Evolutionary conservation across 2,329 filamentous ascomycete species (phyloP).

Genomic region (Epichloe brachyelytri): DNA sequence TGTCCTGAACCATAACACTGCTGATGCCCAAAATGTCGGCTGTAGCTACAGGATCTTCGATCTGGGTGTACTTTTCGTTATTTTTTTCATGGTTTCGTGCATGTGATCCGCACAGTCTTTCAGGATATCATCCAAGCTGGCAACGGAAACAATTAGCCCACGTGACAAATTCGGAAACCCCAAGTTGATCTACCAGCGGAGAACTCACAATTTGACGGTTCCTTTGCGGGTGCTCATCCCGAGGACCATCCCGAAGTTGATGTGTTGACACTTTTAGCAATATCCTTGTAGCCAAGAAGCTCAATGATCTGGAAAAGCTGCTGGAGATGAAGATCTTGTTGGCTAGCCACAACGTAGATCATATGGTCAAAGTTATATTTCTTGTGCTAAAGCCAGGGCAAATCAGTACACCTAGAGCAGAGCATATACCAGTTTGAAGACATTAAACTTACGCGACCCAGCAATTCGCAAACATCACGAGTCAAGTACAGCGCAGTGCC

Average conservation of each 20-base stretch:
- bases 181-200: not conserved
- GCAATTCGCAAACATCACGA: constrained; percentile 62
- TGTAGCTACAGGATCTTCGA: constrained; percentile 67
- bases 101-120: constrained; percentile 78
- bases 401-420: not conserved
- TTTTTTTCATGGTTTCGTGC: constrained; percentile 97
- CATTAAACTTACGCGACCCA: constrained; percentile 36
- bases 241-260: constrained; percentile 62
- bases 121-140: constrained; percentile 10
- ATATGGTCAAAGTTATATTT: constrained; percentile 61
- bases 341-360: constrained; percentile 64
- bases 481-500: constrained; percentile 69
- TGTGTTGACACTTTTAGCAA: constrained; percentile 57
- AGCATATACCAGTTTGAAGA: not conserved
- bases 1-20: constrained; percentile 95
- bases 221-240: constrained; percentile 60
- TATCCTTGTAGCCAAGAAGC: constrained; percentile 54
- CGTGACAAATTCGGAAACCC: not conserved
- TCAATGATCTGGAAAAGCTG: constrained; percentile 63
- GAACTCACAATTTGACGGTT: constrained; percentile 52
- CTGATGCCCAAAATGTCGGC: constrained; percentile 88
- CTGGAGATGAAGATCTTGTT: constrained; percentile 60
- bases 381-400: constrained; percentile 23
- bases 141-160: not conserved
- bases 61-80: constrained; percentile 76